These are phyloP conservation scores for Acacia acuminata DNA, from an alignment of 306 rosid species.

Conservation along the genomic window DNA sequence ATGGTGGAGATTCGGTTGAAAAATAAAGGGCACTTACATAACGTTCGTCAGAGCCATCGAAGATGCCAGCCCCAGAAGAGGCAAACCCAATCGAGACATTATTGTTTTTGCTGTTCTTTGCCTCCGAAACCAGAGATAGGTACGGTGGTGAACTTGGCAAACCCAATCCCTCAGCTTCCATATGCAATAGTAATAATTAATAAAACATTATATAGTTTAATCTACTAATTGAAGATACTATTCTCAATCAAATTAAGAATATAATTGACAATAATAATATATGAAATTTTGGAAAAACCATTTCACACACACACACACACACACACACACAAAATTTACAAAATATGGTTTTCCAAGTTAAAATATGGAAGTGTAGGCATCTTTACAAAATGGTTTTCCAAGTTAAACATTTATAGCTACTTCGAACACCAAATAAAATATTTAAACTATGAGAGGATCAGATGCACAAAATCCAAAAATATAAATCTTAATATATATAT, in stretches of 20 bases:
- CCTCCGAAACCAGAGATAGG: constrained; percentile 50
- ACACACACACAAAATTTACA: too few relatives aligned
- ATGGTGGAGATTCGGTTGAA: too few relatives aligned
- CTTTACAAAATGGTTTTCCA: too few relatives aligned
- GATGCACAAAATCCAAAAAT: neutral
- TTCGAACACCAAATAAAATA: neutral
- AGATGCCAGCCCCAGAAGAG: constrained; percentile 89
- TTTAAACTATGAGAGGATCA: neutral
- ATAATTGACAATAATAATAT: neutral
- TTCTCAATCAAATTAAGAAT: neutral
- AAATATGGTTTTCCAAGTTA: too few relatives aligned
- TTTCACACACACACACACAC: too few relatives aligned
- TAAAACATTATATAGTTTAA: neutral
- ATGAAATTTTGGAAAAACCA: neutral
- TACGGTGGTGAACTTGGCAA: constrained; percentile 72
- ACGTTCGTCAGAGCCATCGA: constrained; percentile 50
- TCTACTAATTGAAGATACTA: neutral
- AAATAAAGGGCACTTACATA: constrained; percentile 47
- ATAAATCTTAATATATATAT: neutral
- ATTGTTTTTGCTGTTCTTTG: constrained; percentile 18
- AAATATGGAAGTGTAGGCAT: too few relatives aligned
- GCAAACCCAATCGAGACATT: constrained; percentile 59
- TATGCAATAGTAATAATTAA: neutral
- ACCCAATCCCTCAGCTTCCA: constrained; percentile 77
- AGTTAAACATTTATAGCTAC: neutral